Evolutionary conservation across 306 rosid species (phyloP), one percentile per base, ranked within the genome.

Genomic region (Prunus fruticosa): DNA sequence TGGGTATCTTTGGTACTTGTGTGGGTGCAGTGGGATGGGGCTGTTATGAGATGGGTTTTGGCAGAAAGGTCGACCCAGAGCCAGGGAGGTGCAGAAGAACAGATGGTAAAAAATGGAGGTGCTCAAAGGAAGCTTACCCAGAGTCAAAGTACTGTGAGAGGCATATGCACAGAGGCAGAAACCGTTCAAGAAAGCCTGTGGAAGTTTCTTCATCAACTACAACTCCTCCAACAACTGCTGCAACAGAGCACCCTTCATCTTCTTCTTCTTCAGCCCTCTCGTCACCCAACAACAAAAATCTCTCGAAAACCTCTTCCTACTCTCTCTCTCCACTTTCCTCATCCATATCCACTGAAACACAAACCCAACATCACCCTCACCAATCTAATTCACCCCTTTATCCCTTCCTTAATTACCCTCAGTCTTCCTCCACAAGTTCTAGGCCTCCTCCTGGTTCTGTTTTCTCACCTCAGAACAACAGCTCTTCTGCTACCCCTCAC

Each of bases 101-200:
- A 82, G 99, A 96, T 77, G 99, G 99, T 53, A 96, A 96, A 82
- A 96, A 96, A 87, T 96, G 99, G 99, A 89, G 99, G 82, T 96
- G 99, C 82, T 96, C 99, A 67, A 96, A 95, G 80, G 97, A 96
- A 81, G 99, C 98, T 76, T 96, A 92, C 87, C 98, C 96, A 62
- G 99, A 96, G 71, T 96, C 99, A 28, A 96, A 96, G 82, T 96
- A 96, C 96, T 96, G 98, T 76, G 99, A 96, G 79, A 92, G 87
- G 49, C 99, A 96, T 89, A 96, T 96, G 99, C 99, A 96, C 75
- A 87, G 99, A 82, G 99, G 99, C 86, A 91, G 92, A 81, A 92
- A 92, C 86, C 99, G 99, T 96, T 96, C 99, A 96, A 96, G 99
- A 96, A 96, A 92, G 99, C 99, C 93, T 91, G 99, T 95, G 99